Conservation (phyloP, 1,284 basidiomycete species). For the Fomitopsis betulina region DNA sequence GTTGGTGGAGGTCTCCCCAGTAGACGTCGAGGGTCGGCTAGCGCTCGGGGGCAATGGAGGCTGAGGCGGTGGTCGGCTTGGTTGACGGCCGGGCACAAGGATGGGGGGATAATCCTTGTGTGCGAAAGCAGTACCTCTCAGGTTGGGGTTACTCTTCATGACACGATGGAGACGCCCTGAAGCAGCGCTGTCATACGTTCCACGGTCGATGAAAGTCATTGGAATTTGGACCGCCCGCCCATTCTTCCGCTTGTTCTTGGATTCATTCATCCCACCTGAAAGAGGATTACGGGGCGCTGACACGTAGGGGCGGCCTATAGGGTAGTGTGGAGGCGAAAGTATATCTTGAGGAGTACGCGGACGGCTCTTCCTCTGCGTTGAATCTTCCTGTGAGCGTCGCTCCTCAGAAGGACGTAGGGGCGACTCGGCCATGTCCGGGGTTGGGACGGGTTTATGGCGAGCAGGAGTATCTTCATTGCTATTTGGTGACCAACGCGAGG, state of each 20-base stretch:
- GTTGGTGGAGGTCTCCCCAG: constrained; percentile 9
- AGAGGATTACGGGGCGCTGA: neutral
- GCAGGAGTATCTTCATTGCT: constrained; percentile 11
- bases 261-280: neutral
- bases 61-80: constrained; percentile 6
- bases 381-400: neutral
- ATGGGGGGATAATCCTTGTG: constrained; percentile 30
- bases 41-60: constrained; percentile 13
- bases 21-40: constrained; percentile 19
- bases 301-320: neutral
- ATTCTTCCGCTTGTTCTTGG: neutral
- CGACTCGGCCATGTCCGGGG: neutral
- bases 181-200: neutral
- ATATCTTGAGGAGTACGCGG: neutral
- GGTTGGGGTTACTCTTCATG: constrained; percentile 57
- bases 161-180: constrained; percentile 14
- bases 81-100: constrained; percentile 29
- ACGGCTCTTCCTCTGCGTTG: neutral
- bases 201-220: neutral
- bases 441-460: neutral
- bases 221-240: neutral
- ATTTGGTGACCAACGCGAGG: constrained; percentile 8
- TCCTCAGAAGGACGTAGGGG: neutral
- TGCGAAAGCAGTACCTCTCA: constrained; percentile 33
- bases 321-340: neutral